These are phyloP conservation scores for Oryza meridionalis DNA, from an alignment of 176 grass and related monocot genomes.

Conservation along the genomic window DNA sequence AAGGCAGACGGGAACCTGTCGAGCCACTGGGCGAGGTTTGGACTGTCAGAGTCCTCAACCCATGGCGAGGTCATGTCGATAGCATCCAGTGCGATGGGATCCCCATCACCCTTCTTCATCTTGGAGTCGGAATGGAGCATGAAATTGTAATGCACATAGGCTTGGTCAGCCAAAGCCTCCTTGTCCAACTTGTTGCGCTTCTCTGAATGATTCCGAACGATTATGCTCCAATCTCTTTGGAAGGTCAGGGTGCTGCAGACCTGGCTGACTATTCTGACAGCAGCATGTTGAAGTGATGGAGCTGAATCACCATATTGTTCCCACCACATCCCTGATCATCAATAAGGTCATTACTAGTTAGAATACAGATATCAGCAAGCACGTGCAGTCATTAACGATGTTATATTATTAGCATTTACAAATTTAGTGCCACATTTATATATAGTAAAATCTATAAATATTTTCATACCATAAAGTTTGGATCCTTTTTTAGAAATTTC, in stretches of 20 bases:
- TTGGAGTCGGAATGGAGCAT: slow-evolving; percentile 52
- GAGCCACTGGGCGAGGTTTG: slow-evolving; percentile 76
- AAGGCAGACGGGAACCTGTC: slow-evolving; percentile 74
- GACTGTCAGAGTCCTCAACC: slow-evolving; percentile 83
- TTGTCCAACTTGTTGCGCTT: slow-evolving; percentile 85
- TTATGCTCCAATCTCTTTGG: slow-evolving; percentile 74
- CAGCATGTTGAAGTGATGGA: slow-evolving; percentile 68
- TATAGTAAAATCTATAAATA: not conserved
- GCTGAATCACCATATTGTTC: slow-evolving; percentile 92
- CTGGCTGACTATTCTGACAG: slow-evolving; percentile 90
- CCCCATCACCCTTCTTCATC: slow-evolving; percentile 44
- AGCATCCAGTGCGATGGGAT: slow-evolving; percentile 63
- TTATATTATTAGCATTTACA: not conserved
- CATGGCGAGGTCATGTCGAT: slow-evolving; percentile 90
- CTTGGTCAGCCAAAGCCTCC: slow-evolving; percentile 71
- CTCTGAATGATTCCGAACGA: slow-evolving; percentile 78
- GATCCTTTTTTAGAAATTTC: not conserved
- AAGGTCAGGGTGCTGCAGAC: slow-evolving; percentile 84
- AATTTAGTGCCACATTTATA: not conserved
- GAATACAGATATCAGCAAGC: not conserved
- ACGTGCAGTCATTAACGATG: not conserved
- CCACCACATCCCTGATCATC: slow-evolving; percentile 86
- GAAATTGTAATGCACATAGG: slow-evolving; percentile 91
- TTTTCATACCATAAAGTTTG: not conserved
- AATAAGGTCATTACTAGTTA: not conserved